Base-by-base conservation (phyloP, 2,329 filamentous ascomycete species). In the Chaetothyriales sp. region DNA sequence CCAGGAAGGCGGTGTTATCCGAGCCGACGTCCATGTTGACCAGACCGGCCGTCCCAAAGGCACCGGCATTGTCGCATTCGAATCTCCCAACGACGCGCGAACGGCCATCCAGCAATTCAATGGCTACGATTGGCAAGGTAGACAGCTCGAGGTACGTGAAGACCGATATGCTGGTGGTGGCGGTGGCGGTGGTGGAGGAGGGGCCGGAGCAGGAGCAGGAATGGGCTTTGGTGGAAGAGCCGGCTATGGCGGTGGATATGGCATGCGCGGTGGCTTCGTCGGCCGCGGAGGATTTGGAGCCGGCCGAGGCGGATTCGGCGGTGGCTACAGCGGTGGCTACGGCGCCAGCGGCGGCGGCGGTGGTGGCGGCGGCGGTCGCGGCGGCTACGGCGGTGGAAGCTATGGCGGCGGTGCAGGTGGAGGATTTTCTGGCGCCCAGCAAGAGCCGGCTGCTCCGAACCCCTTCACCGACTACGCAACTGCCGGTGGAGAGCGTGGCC, bases 31-130 rank as follows among this genome's bases (percentile, higher is more conserved):
- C 53, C 90, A 98, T 69, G 76, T 87, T 55, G 87, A 89, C 51
- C 87, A 86, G 10, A 90, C 95, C 64, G 90, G 92, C 58, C 83
- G 89, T 58, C 89, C 92, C 47, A 98, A 97, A 74, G 92, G 92
- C 51, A 95, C 92, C 48, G 92, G 92, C 60, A 94, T 97, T 53
- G 92, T 98, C 56, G 89, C 92, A 44, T 98, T 95, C 67, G 92
- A 98, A 68, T 90, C 83, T 53, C 81, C 89, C 1, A 89, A 97
- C 54, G 92, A 98, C 70, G 90, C 92, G 44, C 87, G 89, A 60
- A 95, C 89, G 65, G 92, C 92, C 19, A 98, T 98, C 59, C 83
- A 89, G 65, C 89, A 95, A 61, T 98, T 97, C 76, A 95, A 97
- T 66, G 92, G 92, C 54, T 97, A 95, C 67, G 92, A 98, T 58